Evolutionary conservation across 2,329 filamentous ascomycete species (phyloP), one percentile per base, ranked within the genome.

Genomic region (Ascochyta rabiei): DNA sequence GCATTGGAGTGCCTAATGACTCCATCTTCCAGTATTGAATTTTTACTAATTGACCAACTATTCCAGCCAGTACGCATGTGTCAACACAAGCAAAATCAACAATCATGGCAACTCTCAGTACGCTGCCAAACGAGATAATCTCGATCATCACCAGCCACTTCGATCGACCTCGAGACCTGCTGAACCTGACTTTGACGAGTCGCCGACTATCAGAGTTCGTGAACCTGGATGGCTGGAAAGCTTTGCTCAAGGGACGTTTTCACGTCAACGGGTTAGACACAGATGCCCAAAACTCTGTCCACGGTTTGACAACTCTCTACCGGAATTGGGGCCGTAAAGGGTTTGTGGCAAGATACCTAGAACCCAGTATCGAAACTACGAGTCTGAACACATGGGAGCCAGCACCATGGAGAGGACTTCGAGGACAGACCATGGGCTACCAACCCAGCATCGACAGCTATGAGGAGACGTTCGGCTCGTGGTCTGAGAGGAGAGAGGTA

Each of bases 391-490:
- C 64, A 2, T 72, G 72, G 60, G 58, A 64, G 23, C 61, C 63
- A 13, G 61, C 69, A 55, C 62, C 68, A 71, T 75, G 78, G 80
- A 68, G 74, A 63, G 72, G 66, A 59, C 76, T 70, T 48, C 77
- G 65, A 57, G 77, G 78, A 1, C 80, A 79, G 75, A 86, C 77
- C 50, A 82, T 87, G 65, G 85, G 85, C 3, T 88, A 85, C 60
- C 80, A 80, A 21, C 85, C 86, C 16, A 77, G 78, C 37, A 78
- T 86, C 42, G 82, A 86, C 63, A 83, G 82, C 52, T 84, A 84
- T 61, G 83, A 86, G 61, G 71, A 75, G n/a, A 77, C 74, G 37
- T 77, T 76, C 2, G 70, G 71, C 9, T 48, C 56, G 1, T 72
- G 71, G 52, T 69, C 72, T 41, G 75, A 81, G 42, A 76, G 82